Base-by-base conservation (phyloP, 768 basidiomycete genomes). In the Pleurotus pulmonarius region DNA sequence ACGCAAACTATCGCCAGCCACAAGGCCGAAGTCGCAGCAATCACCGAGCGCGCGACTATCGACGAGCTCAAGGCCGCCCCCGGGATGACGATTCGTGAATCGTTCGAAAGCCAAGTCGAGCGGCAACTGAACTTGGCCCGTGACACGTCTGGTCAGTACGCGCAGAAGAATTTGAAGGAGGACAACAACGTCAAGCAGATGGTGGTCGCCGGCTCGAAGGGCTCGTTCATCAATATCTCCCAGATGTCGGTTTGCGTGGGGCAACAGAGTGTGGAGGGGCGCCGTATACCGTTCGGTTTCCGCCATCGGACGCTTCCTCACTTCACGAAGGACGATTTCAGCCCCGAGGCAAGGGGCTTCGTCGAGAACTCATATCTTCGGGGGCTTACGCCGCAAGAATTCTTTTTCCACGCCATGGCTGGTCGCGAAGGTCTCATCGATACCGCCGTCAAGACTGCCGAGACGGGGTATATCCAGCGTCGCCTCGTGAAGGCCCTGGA, bases 141-240 rank as follows among this genome's bases (percentile, higher is more conserved):
- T 80, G 97, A 98, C 67, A 83, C 83, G 46, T 94, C 94, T 25
- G 97, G 97, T 77, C 93, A 94, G 68, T 91, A 88, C 45, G 96
- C 95, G n/a, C 94, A 98, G 75, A 89, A 94, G 75, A 88, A 88
- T 67, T 78, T 98, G 81, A 98, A 98, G 80, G 92, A 93, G 70
- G 95, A 97, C 74, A 98, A 99, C 80, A 98, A 98, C 64, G 95
- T 98, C 77, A 99, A 98, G 81, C 97, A 98, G 82, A 99, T 99
- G 97, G 96, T 98, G 67, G 93, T 96, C 5, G 95, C 97, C 8
- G 97, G 97, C 22, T 97, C 97, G 11, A 98, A 99, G 73, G 94
- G 95, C 72, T 94, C 94, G 0, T 95, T 94, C 79, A 99, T 98
- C 82, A 99, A 99, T 73, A 98, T 99, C 65, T 98, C 97, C 9